Percentiles rank a stretch among this genome's conserved stretches.
These are phyloP conservation scores for Aspergillus thermomutatus DNA, from an alignment of 2,329 filamentous ascomycete genomes.

Conservation along the genomic window DNA sequence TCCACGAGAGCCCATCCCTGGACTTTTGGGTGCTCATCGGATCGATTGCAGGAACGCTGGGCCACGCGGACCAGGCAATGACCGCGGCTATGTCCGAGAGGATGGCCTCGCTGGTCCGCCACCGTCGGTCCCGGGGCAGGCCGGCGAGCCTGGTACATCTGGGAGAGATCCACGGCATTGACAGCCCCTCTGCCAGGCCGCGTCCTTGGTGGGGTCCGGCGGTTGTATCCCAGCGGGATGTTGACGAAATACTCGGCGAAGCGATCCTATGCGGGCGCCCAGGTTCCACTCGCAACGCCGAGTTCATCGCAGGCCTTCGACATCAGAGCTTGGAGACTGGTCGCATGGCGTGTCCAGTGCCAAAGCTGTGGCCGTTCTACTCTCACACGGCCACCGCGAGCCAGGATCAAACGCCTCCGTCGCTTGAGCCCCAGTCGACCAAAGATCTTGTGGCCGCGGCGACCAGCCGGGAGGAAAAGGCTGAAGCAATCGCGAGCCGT, in stretches of 20 bases:
- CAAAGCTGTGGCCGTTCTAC: conserved; percentile 40
- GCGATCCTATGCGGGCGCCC: conserved; percentile 46
- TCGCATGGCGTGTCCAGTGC: conserved; percentile 10
- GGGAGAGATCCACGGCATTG: conserved; percentile 10
- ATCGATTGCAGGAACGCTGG: conserved; percentile 7
- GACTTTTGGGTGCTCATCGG: conserved; percentile 22
- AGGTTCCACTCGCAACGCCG: conserved; percentile 8
- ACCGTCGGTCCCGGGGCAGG: conserved; percentile 8
- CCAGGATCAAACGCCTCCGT: not conserved
- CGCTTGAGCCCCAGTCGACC: not conserved
- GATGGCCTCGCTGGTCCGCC: conserved; percentile 11
- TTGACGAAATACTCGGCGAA: conserved; percentile 53
- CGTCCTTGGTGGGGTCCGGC: not conserved
- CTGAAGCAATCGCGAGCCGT: conserved; percentile 3
- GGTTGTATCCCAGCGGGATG: conserved; percentile 48
- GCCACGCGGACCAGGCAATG: conserved; percentile 13
- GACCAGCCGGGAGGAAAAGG: not conserved
- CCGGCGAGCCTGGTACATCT: conserved; percentile 11
- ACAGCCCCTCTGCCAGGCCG: conserved; percentile 3
- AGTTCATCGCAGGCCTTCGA: conserved; percentile 13
- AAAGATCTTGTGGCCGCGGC: not conserved
- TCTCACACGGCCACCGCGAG: not conserved
- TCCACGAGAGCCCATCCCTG: conserved; percentile 13
- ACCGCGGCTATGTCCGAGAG: conserved; percentile 17
- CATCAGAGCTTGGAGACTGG: conserved; percentile 5